Percentiles rank a stretch among this genome's conserved stretches.
Conservation (phyloP, 2,329 filamentous ascomycete species). For the Aspergillus fumigatus region DNA sequence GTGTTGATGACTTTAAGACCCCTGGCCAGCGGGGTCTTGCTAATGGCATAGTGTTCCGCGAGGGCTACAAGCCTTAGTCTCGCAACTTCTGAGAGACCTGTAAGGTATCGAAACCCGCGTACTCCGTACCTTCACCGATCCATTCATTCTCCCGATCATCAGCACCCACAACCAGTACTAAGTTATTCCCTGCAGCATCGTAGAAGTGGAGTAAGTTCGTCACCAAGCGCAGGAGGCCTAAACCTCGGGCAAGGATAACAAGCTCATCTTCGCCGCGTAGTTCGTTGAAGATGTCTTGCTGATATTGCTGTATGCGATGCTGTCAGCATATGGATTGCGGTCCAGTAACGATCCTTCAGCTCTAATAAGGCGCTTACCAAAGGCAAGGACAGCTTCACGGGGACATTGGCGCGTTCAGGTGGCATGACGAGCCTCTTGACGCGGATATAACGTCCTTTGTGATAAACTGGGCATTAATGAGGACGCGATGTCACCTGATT, state of each 20-base stretch:
- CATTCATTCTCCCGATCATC: constrained; percentile 92
- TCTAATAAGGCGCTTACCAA: constrained; percentile 39
- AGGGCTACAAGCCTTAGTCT: constrained; percentile 51
- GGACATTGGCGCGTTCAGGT: constrained; percentile 39
- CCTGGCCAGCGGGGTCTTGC: constrained; percentile 72
- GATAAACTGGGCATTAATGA: not conserved
- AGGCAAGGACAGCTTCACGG: constrained; percentile 61
- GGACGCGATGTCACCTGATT: not conserved
- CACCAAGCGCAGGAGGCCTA: constrained; percentile 85
- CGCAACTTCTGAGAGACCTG: not conserved
- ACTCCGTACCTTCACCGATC: constrained; percentile 69
- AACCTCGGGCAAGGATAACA: constrained; percentile 82
- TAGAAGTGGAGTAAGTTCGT: constrained; percentile 97
- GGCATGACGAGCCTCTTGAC: constrained; percentile 38
- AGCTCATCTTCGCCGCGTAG: constrained; percentile 88
- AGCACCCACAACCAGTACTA: constrained; percentile 83
- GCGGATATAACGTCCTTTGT: not conserved
- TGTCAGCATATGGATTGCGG: constrained; percentile 9
- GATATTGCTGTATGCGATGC: constrained; percentile 60
- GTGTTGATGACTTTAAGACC: constrained; percentile 92
- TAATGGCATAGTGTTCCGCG: constrained; percentile 91
- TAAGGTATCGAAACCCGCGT: not conserved
- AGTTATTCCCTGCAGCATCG: constrained; percentile 89
- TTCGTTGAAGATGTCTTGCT: constrained; percentile 91
- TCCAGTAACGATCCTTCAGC: not conserved